phyloP scores from a whole-genome alignment of 768 basidiomycete species.

The Lactifluus subvellereus region DNA sequence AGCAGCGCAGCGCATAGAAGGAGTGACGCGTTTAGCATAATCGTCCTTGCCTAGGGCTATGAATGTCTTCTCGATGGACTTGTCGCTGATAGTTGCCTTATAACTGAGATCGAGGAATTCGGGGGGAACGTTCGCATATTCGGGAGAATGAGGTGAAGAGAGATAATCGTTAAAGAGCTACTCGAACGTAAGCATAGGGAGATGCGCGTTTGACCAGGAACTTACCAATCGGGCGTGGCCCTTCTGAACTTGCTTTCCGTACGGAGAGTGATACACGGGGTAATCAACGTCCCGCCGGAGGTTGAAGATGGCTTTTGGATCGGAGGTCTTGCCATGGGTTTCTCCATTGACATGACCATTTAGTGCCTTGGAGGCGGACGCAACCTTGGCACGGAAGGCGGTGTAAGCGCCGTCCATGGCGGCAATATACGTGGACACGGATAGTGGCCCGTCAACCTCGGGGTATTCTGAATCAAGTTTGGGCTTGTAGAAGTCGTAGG shows the following conservation, averaged over 20 bases:
- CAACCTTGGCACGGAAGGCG: conserved; percentile 76
- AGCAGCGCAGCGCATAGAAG: conserved; percentile 80
- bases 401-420: conserved; percentile 89
- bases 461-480: conserved; percentile 93
- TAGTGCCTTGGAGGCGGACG: conserved; percentile 43
- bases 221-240: conserved; percentile 80
- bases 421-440: conserved; percentile 90
- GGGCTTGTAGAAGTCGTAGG: conserved; percentile 99
- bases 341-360: conserved; percentile 32
- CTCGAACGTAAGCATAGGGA: not conserved
- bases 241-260: conserved; percentile 98
- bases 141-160: conserved; percentile 59
- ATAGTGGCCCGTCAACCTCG: conserved; percentile 94
- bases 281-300: conserved; percentile 72
- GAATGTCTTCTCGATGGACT: conserved; percentile 93
- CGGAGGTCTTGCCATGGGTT: conserved; percentile 35
- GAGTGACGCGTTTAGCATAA: conserved; percentile 71
- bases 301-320: conserved; percentile 50
- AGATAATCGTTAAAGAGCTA: conserved; percentile 85
- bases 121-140: conserved; percentile 69
- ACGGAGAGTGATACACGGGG: conserved; percentile 93
- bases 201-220: conserved; percentile 13
- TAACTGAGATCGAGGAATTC: conserved; percentile 59
- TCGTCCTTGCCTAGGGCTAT: conserved; percentile 67
- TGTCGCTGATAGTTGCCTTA: conserved; percentile 81